phyloP scores from a whole-genome alignment of 2,329 filamentous ascomycete species.

The Aureobasidium lini region DNA sequence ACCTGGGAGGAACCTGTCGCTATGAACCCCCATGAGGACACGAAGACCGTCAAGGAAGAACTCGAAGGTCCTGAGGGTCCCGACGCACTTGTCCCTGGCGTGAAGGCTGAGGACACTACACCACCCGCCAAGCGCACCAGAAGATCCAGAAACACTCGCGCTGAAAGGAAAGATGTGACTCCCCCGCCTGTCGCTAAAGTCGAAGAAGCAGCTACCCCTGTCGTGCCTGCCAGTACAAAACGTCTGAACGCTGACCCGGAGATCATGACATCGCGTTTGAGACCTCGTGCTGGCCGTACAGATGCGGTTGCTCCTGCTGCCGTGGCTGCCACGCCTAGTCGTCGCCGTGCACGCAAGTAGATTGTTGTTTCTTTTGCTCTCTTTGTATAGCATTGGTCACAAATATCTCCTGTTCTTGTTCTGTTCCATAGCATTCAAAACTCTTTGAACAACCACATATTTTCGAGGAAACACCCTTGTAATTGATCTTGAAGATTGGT shows the following conservation, averaged over 20 bases:
- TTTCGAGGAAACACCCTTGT: no score
- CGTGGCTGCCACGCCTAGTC: not conserved
- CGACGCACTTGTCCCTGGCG: not conserved
- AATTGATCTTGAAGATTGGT: no score
- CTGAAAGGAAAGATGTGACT: not conserved
- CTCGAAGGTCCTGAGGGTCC: conserved; percentile 1
- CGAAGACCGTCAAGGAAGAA: not conserved
- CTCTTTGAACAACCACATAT: no score
- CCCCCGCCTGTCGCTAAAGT: not conserved
- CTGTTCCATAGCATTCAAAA: no score
- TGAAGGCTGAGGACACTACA: not conserved
- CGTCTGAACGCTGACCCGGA: not conserved
- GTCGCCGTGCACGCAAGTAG: not conserved
- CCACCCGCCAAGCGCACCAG: not conserved
- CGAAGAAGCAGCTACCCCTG: not conserved
- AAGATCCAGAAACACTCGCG: not conserved
- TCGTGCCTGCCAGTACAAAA: not conserved
- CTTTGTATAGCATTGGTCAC: no score
- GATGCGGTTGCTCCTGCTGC: not conserved
- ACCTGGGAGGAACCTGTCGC: conserved; percentile 21
- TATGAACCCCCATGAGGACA: not conserved
- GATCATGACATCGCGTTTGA: conserved; percentile 1
- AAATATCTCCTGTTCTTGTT: no score
- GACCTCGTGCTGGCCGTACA: not conserved
- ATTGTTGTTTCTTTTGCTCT: not conserved